Evolutionary conservation across 495 filamentous ascomycete genomes (phyloP).

Genomic region (Glutinoglossum americanum): DNA sequence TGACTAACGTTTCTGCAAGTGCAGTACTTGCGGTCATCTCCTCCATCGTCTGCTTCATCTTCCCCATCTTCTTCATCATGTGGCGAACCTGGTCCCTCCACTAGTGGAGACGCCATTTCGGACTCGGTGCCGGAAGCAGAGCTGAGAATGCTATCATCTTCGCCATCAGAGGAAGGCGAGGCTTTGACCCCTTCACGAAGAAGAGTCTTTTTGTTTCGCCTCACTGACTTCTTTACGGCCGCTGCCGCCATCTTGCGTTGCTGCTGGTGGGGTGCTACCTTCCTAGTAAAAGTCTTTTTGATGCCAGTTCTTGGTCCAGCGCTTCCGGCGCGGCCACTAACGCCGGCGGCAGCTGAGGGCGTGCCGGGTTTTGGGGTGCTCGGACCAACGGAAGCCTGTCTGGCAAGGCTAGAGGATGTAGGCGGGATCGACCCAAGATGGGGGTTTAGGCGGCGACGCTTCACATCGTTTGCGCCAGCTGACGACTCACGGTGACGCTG

Average conservation of each 20-base stretch:
- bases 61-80: constrained; percentile 34
- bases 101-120: not conserved
- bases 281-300: constrained; percentile 33
- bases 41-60: constrained; percentile 64
- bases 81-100: not conserved
- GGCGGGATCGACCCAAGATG: constrained; percentile 41
- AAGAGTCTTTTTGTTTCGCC: constrained; percentile 26
- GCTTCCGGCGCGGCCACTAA: constrained; percentile 41
- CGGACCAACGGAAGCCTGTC: constrained; percentile 65
- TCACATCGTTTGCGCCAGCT: constrained; percentile 45
- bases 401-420: constrained; percentile 47
- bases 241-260: constrained; percentile 27
- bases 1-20: constrained; percentile 79
- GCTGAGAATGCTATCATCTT: constrained; percentile 5
- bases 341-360: constrained; percentile 19
- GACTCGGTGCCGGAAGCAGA: constrained; percentile 5
- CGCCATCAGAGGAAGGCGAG: constrained; percentile 5
- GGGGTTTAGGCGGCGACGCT: constrained; percentile 48
- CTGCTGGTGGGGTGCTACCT: constrained; percentile 45
- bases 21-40: constrained; percentile 81
- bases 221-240: constrained; percentile 25
- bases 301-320: constrained; percentile 37
- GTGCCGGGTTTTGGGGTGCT: constrained; percentile 68
- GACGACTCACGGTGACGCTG: constrained; percentile 56
- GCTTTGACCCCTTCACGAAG: constrained; percentile 3